Evolutionary conservation across 2,329 filamentous ascomycete genomes (phyloP).

Genomic region (Claviceps sp.): DNA sequence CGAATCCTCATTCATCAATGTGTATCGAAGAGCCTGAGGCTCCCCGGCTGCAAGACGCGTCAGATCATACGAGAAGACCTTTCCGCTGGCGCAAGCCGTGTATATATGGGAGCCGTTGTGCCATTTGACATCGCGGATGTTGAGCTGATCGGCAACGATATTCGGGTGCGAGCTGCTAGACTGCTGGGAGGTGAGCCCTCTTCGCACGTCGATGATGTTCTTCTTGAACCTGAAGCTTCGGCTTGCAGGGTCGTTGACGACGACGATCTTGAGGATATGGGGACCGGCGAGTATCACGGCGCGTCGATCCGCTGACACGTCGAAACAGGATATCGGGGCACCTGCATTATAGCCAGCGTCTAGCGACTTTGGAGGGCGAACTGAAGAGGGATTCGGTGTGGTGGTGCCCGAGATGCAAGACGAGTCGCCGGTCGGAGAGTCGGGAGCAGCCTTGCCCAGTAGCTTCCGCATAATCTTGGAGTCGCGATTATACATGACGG

Average conservation of each 20-base stretch:
- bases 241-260: conserved; percentile 32
- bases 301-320: conserved; percentile 42
- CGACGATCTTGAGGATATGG: conserved; percentile 47
- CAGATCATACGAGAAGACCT: conserved; percentile 52
- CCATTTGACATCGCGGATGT: conserved; percentile 51
- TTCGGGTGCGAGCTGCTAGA: conserved; percentile 27
- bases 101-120: conserved; percentile 41
- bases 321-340: conserved; percentile 42
- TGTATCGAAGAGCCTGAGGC: conserved; percentile 35
- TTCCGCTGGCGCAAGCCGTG: conserved; percentile 49
- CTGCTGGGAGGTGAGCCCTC: conserved; percentile 38
- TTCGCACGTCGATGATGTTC: conserved; percentile 45
- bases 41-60: conserved; percentile 31
- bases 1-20: conserved; percentile 46
- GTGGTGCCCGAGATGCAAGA: conserved; percentile 32
- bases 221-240: conserved; percentile 32
- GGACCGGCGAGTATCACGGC: conserved; percentile 43
- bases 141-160: conserved; percentile 40
- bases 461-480: conserved; percentile 48
- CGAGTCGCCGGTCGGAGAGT: conserved; percentile 31
- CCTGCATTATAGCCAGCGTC: conserved; percentile 38
- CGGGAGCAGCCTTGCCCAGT: conserved; percentile 38
- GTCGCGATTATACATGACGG: conserved; percentile 37
- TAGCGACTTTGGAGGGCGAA: conserved; percentile 41
- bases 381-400: conserved; percentile 22